Evolutionary conservation across 2,329 filamentous ascomycete genomes (phyloP), one percentile per base, ranked within the genome.

Genomic region (Hypoxylon sp.): DNA sequence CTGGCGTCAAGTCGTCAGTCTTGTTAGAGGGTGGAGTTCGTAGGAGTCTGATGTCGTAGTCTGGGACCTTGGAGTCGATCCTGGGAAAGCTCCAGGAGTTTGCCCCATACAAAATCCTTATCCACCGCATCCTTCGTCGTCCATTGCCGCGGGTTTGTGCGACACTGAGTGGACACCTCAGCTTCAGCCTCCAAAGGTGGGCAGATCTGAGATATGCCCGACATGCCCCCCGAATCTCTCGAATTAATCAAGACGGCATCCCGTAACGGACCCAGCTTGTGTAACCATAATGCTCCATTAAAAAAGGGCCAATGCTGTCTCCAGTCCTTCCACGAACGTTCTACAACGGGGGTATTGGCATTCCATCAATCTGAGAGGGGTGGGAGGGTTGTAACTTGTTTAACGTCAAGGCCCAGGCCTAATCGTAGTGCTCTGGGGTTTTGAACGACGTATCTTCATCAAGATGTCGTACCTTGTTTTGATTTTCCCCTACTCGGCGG

Each of bases 231-330:
- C 55, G 52, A 66, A 69, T 65, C 57, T 65, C 56, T 56, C 58
- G 60, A 66, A 68, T 68, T 66, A 65, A 65, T 62, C 48, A 53
- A 68, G 59, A 59, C 59, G 50, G 55, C 60, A 67, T 59, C 54
- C 50, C 48, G 56, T 51, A 50, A 46, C 68, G 56, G 71, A 68
- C 71, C 72, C 72, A 71, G 70, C 64, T 51, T 70, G 71, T 73
- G 72, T 74, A 74, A 74, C 72, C 58, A 49, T 60, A 59, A 66
- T 66, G 65, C 69, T 72, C 72, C 70, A 69, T 64, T 69, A 68
- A 62, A 66, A 70, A 66, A 69, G 61, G 66, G 56, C 70, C 68
- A 67, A 63, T 65, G 37, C 49, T 64, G 67, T 64, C 67, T 66
- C 68, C 68, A 70, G 61, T 67, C 55, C 60, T 70, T 69, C 67